These are phyloP conservation scores for Geosmithia morbida DNA, from an alignment of 2,329 filamentous ascomycete genomes.

Conservation along the genomic window DNA sequence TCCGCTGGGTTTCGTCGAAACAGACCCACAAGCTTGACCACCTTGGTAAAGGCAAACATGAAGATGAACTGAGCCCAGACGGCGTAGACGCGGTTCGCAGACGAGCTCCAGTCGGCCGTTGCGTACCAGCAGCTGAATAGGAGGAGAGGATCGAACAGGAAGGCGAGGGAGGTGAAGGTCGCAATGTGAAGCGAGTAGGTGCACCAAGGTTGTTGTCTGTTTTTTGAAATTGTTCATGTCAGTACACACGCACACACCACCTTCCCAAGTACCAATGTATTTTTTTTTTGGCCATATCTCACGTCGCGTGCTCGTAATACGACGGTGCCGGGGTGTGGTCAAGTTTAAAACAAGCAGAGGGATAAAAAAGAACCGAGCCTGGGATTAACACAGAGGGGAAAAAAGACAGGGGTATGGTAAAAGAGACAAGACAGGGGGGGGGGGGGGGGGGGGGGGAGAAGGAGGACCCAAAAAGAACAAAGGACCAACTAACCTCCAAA, in stretches of 20 bases:
- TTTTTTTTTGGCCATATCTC: too few species aligned
- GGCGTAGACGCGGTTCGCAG: slow-evolving; percentile 23
- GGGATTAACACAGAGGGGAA: slow-evolving; percentile 1
- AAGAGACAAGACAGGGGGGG: too few species aligned
- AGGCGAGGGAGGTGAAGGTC: slow-evolving; percentile 79
- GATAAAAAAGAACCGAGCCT: not conserved
- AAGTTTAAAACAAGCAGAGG: too few species aligned
- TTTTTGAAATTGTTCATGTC: too few species aligned
- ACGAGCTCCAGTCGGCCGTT: slow-evolving; percentile 43
- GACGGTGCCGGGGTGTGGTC: too few species aligned
- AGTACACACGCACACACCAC: too few species aligned
- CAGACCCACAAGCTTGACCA: slow-evolving; percentile 78
- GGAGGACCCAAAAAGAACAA: too few species aligned
- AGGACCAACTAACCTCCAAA: slow-evolving; percentile 61
- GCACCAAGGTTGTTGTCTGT: slow-evolving; percentile 69
- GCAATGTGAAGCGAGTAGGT: slow-evolving; percentile 87
- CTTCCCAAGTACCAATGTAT: too few species aligned
- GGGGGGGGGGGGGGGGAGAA: too few species aligned
- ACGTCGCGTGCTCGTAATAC: too few species aligned
- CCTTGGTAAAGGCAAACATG: slow-evolving; percentile 75
- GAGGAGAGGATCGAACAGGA: slow-evolving; percentile 62
- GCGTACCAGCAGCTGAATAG: slow-evolving; percentile 56
- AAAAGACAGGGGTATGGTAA: not conserved
- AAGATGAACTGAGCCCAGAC: slow-evolving; percentile 53
- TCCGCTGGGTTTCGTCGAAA: slow-evolving; percentile 76